Evolutionary conservation across 495 filamentous ascomycete species (phyloP), one percentile per base, ranked within the genome.

Genomic region (Sporormia fimetaria): DNA sequence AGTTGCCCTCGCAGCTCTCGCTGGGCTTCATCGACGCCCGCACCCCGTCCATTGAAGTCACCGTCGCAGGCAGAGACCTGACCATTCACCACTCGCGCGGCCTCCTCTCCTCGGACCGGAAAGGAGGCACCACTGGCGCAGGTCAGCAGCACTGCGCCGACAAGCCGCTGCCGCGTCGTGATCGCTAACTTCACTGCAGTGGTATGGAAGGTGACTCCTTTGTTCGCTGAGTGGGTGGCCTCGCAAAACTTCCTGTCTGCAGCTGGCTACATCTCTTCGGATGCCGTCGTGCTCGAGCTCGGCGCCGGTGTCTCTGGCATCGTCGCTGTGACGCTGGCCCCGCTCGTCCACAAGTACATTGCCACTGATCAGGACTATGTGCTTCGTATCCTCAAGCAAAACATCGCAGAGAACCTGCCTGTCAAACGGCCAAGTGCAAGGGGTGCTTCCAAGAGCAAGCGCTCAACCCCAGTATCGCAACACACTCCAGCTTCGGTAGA

Each of bases 291-390:
- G 27, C 60, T 92, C 39, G 88, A 98, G 54, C 74, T 98, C 3
- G 90, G 90, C 21, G 84, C 81, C 54, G 90, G 90, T 38, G 80
- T 88, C 47, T 81, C 86, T 6, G 80, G 75, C 28, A 67, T 95
- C 8, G 68, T 85, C 28, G 81, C 75, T 10, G 61, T 87, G 26
- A 52, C 73, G 2, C 57, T 93, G 15, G 70, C 75, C 4, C 73
- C 76, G 1, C 60, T 56, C 1, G 65, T 94, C 23, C 42, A 62
- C 4, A 66, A 65, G 40, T 93, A 87, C 47, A 63, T 93, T 27
- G 75, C 87, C 24, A 94, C 87, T 4, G 90, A 98, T 57, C 87
- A 95, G 54, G 67, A 76, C 34, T 95, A 95, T 57, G 82, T 92
- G 0, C 64, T 78, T 18, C 78, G 74, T 42, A 63, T 87, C 0